Conservation (phyloP, 2,329 filamentous ascomycete genomes). For the Neobulgaria alba region DNA sequence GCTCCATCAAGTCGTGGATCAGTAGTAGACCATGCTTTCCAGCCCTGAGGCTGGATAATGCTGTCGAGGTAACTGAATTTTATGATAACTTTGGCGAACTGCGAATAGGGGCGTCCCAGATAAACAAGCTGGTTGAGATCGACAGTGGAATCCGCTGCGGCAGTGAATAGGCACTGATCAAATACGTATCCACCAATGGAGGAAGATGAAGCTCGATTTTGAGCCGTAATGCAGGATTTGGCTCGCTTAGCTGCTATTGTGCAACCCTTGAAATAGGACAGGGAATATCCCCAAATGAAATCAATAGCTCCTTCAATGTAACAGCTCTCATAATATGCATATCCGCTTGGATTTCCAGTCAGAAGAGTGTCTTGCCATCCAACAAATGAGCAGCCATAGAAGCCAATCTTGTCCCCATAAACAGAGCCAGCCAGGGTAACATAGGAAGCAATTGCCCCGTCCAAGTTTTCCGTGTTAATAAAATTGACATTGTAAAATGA, state of each 20-base stretch:
- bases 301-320: too few species aligned
- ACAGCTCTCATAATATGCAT: too few species aligned
- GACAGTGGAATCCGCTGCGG: conserved; percentile 8
- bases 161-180: conserved; percentile 33
- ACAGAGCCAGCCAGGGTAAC: too few species aligned
- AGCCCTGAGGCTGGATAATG: conserved; percentile 41
- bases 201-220: conserved; percentile 32
- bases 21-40: conserved; percentile 36
- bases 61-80: conserved; percentile 38
- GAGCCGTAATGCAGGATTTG: conserved; percentile 37
- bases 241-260: conserved; percentile 20
- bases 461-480: conserved; percentile 32
- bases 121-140: conserved; percentile 24
- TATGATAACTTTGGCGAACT: conserved; percentile 40
- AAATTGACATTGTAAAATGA: conserved; percentile 48
- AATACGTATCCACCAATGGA: conserved; percentile 40
- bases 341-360: too few species aligned
- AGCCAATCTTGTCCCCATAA: too few species aligned
- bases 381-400: too few species aligned
- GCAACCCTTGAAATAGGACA: too few species aligned
- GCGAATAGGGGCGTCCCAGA: conserved; percentile 42
- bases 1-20: conserved; percentile 9
- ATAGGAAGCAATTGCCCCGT: too few species aligned
- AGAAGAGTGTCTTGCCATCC: too few species aligned
- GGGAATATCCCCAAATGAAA: too few species aligned